Base-by-base conservation (phyloP, 2,329 filamentous ascomycete species). In the Talaromyces sp. region DNA sequence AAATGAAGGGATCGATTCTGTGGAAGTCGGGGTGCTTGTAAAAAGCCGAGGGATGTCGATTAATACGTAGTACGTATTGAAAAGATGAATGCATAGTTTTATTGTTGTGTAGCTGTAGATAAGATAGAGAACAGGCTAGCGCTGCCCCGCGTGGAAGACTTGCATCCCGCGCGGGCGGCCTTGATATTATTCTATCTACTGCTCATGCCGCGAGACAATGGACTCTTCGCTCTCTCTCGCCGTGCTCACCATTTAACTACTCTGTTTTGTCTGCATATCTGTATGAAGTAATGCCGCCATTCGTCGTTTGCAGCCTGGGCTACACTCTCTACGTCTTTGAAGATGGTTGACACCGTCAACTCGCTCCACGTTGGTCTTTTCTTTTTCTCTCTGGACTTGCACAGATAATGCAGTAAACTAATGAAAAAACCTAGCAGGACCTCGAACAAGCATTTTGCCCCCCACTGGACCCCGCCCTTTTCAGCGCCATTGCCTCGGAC, bases 401-500 rank as follows among this genome's bases (percentile, higher is more conserved):
- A 29, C 9, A 31, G 19, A 27, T 6, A 32, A 14, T n/a, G n/a
- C n/a, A n/a, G 9, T 9, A 46, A 21, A 58, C 38, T 58, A 21
- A 56, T 31, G 29, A 19, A 31, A 32, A 27, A 26, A 19, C 19
- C 21, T 5, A 31, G 6, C 53, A 78, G 75, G 73, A 74, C 50
- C 66, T 78, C 26, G 71, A 93, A 86, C 82, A 86, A 63, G 85
- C 88, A 64, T 93, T 91, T 69, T 87, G 87, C 70, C 84, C 89
- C 26, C 83, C 88, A 19, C 75, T 97, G 46, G 93, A 97, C 66
- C 85, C 91, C 65, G 84, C 90, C 0, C 82, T 93, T 13, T 84
- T 97, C 61, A 82, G 88, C 58, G 88, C 91, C 4, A 89, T 97
- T 55, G 80, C 86, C 5, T 84, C 80, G 57, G 93, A 98, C 69